Conservation (phyloP, 2,329 filamentous ascomycete genomes). For the Epichloe typhina region DNA sequence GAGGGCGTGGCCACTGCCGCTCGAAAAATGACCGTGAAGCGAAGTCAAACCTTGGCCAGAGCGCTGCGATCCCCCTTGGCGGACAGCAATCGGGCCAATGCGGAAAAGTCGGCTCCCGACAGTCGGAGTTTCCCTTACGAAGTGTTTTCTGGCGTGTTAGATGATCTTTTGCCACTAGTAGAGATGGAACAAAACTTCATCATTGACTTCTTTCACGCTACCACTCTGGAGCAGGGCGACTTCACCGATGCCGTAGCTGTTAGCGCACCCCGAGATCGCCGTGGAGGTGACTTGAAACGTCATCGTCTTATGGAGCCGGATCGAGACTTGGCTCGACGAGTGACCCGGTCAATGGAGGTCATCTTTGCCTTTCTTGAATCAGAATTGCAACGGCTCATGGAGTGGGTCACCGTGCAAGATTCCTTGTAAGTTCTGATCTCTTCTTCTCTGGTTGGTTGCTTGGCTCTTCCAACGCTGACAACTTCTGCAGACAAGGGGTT, state of each 20-base stretch:
- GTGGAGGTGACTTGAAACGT: constrained; percentile 57
- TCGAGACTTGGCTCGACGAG: constrained; percentile 67
- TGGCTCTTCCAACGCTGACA: constrained; percentile 6
- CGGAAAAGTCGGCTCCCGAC: constrained; percentile 45
- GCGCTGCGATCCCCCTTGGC: constrained; percentile 54
- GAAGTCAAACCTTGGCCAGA: constrained; percentile 75
- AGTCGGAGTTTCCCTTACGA: constrained; percentile 64
- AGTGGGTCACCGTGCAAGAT: constrained; percentile 72
- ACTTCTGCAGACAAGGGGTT: constrained; percentile 58
- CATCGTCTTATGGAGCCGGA: constrained; percentile 80
- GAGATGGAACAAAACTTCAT: constrained; percentile 95
- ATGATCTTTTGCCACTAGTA: constrained; percentile 71
- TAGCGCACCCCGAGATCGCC: constrained; percentile 51
- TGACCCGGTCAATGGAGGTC: constrained; percentile 79
- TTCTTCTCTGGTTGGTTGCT: not conserved
- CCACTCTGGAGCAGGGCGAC: constrained; percentile 68
- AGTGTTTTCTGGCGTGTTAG: constrained; percentile 65
- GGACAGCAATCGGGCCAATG: constrained; percentile 36
- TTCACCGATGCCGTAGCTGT: constrained; percentile 69
- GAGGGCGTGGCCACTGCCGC: constrained; percentile 65
- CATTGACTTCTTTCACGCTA: constrained; percentile 91
- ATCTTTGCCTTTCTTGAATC: constrained; percentile 71
- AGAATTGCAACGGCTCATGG: constrained; percentile 66
- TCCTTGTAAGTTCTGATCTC: constrained; percentile 52
- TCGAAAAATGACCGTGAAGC: constrained; percentile 84